Conservation (phyloP, 192 early-diverging fungal genomes). For the Ramicandelaber brevisporus region DNA sequence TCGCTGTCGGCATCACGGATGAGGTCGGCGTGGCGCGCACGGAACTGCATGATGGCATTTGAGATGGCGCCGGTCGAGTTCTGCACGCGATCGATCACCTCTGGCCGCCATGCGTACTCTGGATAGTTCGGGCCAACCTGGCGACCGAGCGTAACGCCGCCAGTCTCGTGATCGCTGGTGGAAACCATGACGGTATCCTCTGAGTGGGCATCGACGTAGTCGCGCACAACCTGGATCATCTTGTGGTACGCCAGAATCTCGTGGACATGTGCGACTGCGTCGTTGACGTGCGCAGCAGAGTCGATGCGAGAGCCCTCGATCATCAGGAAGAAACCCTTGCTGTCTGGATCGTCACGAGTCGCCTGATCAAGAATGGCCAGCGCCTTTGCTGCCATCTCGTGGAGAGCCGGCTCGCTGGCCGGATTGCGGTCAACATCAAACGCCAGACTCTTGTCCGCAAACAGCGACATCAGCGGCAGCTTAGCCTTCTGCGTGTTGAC, state of each 20-base stretch:
- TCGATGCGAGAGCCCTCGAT: conserved; percentile 34
- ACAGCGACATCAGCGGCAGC: conserved; percentile 19
- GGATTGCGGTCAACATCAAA: conserved; percentile 21
- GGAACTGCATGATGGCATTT: too few relatives aligned
- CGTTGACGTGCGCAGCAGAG: conserved; percentile 28
- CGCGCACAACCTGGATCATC: conserved; percentile 15
- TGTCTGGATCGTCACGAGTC: conserved; percentile 1
- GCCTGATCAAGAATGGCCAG: conserved; percentile 8
- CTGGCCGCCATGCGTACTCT: conserved; percentile 22
- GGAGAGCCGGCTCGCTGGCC: conserved; percentile 14
- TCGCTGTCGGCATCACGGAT: not conserved
- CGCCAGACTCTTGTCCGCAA: conserved; percentile 17
- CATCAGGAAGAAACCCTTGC: conserved; percentile 31
- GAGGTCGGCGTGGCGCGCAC: conserved; percentile 3
- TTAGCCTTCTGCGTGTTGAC: conserved; percentile 1
- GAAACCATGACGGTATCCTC: conserved; percentile 22
- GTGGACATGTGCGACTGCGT: conserved; percentile 25
- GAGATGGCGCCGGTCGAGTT: conserved; percentile 11
- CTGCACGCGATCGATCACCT: conserved; percentile 6
- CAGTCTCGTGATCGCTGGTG: conserved; percentile 37
- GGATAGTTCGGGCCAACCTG: conserved; percentile 9
- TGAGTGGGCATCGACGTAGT: conserved; percentile 15
- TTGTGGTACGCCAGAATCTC: conserved; percentile 30
- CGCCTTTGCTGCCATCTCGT: conserved; percentile 22
- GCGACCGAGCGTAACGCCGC: conserved; percentile 21